Percentiles rank a stretch among this genome's conserved stretches.
These are phyloP conservation scores for Ophiobolus disseminans DNA, from an alignment of 2,329 filamentous ascomycete species.

Conservation along the genomic window DNA sequence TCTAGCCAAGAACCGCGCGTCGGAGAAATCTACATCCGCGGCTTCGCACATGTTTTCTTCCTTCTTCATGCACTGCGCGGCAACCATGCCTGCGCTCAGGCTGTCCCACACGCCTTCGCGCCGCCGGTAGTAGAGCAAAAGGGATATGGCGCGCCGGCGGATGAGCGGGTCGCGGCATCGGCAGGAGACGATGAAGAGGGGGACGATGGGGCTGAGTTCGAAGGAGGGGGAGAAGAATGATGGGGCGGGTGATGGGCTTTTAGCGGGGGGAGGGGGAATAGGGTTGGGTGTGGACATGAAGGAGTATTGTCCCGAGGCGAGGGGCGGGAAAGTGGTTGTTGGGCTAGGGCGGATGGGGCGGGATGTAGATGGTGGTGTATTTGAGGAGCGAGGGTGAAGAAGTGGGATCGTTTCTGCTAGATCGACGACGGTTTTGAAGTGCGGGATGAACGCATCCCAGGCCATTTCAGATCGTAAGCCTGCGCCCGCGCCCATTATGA, in stretches of 20 bases:
- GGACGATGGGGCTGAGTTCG: conserved; percentile 36
- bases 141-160: conserved; percentile 31
- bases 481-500: conserved; percentile 23
- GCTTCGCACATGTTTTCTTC: conserved; percentile 19
- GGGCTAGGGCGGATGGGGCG: conserved; percentile 25
- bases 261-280: too few species aligned
- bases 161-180: conserved; percentile 37
- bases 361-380: conserved; percentile 18
- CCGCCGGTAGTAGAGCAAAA: conserved; percentile 30
- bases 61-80: conserved; percentile 26
- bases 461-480: conserved; percentile 26
- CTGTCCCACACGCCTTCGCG: conserved; percentile 41
- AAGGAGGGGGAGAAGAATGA: conserved; percentile 36
- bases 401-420: conserved; percentile 34
- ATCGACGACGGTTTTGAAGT: conserved; percentile 35
- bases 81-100: conserved; percentile 31
- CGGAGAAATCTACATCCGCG: background rate
- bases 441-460: conserved; percentile 32
- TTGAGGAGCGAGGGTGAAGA: conserved; percentile 11
- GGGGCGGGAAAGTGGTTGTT: too few species aligned
- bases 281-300: too few species aligned
- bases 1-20: background rate
- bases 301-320: too few species aligned
- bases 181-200: conserved; percentile 33
- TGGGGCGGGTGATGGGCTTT: conserved; percentile 1